Conservation (phyloP, 1,139 yeast genomes). For the Saccharomyces pastorianus region DNA sequence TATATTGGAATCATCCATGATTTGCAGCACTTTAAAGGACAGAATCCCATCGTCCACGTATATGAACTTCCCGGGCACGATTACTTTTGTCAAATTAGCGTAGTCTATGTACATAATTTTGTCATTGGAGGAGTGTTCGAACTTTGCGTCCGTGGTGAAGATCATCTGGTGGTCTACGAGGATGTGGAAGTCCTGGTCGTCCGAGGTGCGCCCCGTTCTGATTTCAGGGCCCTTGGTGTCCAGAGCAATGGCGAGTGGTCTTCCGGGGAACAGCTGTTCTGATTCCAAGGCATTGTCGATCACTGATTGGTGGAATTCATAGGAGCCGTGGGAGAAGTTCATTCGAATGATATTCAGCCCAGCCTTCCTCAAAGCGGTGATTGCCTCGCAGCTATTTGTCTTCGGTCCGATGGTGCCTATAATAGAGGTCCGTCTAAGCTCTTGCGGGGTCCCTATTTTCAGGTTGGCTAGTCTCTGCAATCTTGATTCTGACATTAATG, state of each 20-base stretch:
- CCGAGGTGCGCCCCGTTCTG: conserved; percentile 90
- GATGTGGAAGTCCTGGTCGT: conserved; percentile 73
- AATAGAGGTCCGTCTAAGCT: conserved; percentile 88
- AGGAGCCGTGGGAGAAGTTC: conserved; percentile 97
- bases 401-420: conserved; percentile 98
- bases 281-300: conserved; percentile 93
- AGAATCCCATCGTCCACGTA: conserved; percentile 96
- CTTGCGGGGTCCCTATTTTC: conserved; percentile 71
- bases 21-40: conserved; percentile 83
- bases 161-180: conserved; percentile 80
- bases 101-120: conserved; percentile 84
- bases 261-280: conserved; percentile 80
- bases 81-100: conserved; percentile 91
- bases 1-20: conserved; percentile 69
- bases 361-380: conserved; percentile 85
- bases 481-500: conserved; percentile 29
- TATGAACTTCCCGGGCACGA: conserved; percentile 76
- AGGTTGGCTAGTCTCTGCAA: conserved; percentile 77
- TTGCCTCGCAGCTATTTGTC: conserved; percentile 80
- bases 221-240: conserved; percentile 99
- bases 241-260: conserved; percentile 96
- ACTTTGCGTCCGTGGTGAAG: conserved; percentile 84
- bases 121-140: conserved; percentile 63
- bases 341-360: conserved; percentile 96
- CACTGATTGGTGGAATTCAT: conserved; percentile 94